Percentiles rank a stretch among this genome's conserved stretches.
phyloP scores from a whole-genome alignment of 768 basidiomycete genomes.

The Suillus sp. region DNA sequence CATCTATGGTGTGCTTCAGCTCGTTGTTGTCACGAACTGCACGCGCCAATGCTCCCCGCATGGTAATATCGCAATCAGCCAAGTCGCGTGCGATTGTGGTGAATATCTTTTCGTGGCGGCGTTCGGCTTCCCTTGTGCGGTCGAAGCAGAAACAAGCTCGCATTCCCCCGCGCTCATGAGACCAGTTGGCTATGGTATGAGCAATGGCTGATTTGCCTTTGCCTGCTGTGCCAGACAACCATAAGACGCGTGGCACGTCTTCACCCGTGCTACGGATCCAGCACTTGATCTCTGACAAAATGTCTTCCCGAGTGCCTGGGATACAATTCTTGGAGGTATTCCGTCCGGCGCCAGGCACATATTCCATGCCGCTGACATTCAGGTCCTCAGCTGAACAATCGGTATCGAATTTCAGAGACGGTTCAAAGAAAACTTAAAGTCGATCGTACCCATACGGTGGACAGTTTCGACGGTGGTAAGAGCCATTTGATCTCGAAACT shows the following conservation, averaged over 20 bases:
- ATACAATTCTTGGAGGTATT: neutral
- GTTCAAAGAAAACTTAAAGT: neutral
- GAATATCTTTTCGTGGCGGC: neutral
- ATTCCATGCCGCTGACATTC: neutral
- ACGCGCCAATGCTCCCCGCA: neutral
- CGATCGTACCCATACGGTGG: neutral
- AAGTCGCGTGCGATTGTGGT: neutral
- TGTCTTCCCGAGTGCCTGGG: neutral
- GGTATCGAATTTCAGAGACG: neutral
- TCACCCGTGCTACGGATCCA: conserved; percentile 15
- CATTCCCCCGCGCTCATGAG: conserved; percentile 13
- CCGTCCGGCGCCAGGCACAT: neutral
- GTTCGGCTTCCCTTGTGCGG: conserved; percentile 10
- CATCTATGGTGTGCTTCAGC: neutral
- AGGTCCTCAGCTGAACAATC: neutral
- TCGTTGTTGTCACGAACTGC: neutral
- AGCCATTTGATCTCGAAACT: no score
- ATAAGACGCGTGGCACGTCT: conserved; percentile 12
- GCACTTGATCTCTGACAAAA: conserved; percentile 19
- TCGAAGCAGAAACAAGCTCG: conserved; percentile 11
- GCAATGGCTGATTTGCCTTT: conserved; percentile 24
- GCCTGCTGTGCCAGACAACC: conserved; percentile 16
- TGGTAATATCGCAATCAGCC: neutral
- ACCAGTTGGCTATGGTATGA: conserved; percentile 18
- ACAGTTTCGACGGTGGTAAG: no score